phyloP scores from a whole-genome alignment of 75 land plant genomes.

The Pseudotsuga menziesii region DNA sequence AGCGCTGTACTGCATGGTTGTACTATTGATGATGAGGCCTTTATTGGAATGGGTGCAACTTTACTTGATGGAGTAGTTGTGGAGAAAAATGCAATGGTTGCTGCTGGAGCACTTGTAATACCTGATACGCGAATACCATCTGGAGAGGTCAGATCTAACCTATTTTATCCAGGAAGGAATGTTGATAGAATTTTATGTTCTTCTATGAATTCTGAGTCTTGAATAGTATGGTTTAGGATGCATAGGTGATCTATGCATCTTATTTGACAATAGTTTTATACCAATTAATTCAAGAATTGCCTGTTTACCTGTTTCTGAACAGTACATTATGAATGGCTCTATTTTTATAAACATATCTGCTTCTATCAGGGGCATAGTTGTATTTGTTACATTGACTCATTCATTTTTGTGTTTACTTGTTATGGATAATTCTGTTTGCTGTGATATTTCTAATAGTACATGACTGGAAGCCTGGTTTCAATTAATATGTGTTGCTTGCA shows the following conservation, averaged over 20 bases:
- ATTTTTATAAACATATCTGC: neutral
- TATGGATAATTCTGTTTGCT: neutral
- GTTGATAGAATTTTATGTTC: neutral
- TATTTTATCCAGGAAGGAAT: neutral
- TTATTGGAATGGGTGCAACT: constrained; percentile 95
- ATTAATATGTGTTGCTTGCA: neutral
- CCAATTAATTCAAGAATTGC: neutral
- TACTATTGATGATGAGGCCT: constrained; percentile 93
- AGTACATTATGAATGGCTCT: neutral
- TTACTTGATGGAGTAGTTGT: constrained; percentile 92
- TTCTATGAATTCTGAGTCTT: neutral
- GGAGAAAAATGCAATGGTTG: constrained; percentile 93
- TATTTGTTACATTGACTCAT: too few species aligned
- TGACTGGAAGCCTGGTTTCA: neutral
- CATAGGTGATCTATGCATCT: too few species aligned
- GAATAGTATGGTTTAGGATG: neutral
- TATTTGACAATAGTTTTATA: neutral
- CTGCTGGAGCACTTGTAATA: constrained; percentile 90
- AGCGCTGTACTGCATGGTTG: constrained; percentile 96
- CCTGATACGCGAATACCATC: constrained; percentile 76
- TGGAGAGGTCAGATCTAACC: constrained; percentile 67
- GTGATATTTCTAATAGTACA: neutral
- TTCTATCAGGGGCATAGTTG: too few species aligned
- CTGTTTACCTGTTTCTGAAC: neutral
- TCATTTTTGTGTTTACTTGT: neutral